These are phyloP conservation scores for Jamesozyma gamospora DNA, from an alignment of 805 yeast species.

Conservation along the genomic window DNA sequence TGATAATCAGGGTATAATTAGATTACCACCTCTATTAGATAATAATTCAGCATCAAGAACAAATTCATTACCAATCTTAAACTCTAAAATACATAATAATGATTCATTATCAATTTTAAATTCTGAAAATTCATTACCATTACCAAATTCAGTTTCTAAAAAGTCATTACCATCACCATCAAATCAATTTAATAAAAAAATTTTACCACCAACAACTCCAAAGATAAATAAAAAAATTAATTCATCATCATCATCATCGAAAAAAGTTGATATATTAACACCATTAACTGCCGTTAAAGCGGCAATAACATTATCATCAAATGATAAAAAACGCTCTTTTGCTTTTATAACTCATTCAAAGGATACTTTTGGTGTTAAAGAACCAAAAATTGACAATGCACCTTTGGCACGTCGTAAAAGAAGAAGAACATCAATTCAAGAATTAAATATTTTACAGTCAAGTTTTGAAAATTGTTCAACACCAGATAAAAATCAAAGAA, in stretches of 20 bases:
- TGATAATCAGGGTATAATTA: slow-evolving; percentile 22
- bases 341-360: slow-evolving; percentile 94
- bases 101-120: background rate
- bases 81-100: background rate
- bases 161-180: background rate
- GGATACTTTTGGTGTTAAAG: slow-evolving; percentile 72
- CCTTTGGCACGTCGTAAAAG: slow-evolving; percentile 88
- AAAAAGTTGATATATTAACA: slow-evolving; percentile 19
- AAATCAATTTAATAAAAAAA: background rate
- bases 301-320: slow-evolving; percentile 23
- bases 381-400: slow-evolving; percentile 81
- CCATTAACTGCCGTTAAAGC: slow-evolving; percentile 29
- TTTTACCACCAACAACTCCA: slow-evolving; percentile 13
- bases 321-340: slow-evolving; percentile 36
- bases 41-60: slow-evolving; percentile 1
- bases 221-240: slow-evolving; percentile 6
- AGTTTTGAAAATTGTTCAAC: slow-evolving; percentile 72
- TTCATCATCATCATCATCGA: slow-evolving; percentile 2
- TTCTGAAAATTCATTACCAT: background rate
- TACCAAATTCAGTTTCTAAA: background rate
- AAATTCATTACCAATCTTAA: slow-evolving; percentile 2
- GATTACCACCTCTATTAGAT: slow-evolving; percentile 21
- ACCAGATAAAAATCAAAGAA: slow-evolving; percentile 69
- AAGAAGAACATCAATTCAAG: slow-evolving; percentile 87
- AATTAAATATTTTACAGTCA: slow-evolving; percentile 66